Conservation (phyloP, 2,329 filamentous ascomycete species). For the Bipolaris zeicola region DNA sequence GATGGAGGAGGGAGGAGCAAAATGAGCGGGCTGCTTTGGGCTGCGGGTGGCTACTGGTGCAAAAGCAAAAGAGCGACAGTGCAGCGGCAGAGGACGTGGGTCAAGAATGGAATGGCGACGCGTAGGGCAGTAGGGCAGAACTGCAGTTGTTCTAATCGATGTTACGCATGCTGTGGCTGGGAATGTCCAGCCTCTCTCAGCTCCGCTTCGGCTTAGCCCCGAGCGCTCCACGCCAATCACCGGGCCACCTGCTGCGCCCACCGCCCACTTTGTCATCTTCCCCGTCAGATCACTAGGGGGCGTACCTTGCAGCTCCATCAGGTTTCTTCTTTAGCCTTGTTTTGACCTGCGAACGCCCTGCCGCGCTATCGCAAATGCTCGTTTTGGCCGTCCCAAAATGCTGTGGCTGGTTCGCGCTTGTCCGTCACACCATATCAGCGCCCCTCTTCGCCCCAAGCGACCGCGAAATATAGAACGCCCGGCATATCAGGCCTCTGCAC, state of each 20-base stretch:
- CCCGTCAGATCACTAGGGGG: constrained; percentile 12
- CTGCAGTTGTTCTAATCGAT: constrained; percentile 16
- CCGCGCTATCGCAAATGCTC: constrained; percentile 6
- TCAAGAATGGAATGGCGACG: background rate
- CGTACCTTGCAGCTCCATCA: constrained; percentile 19
- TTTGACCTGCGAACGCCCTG: constrained; percentile 18
- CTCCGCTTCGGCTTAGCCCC: constrained; percentile 1
- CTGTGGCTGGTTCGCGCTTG: constrained; percentile 11
- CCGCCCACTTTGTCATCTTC: constrained; percentile 7
- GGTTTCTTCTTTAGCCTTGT: constrained; percentile 17
- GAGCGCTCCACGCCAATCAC: constrained; percentile 13
- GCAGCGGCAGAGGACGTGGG: constrained; percentile 13
- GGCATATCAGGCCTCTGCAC: background rate
- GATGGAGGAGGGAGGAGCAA: background rate
- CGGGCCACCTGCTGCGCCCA: constrained; percentile 6
- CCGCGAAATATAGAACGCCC: constrained; percentile 4
- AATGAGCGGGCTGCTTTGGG: constrained; percentile 1
- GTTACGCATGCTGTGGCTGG: constrained; percentile 29
- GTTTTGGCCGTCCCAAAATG: constrained; percentile 1
- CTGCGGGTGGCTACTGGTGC: constrained; percentile 1
- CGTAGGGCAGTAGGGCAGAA: constrained; percentile 11
- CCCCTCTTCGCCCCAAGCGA: constrained; percentile 4
- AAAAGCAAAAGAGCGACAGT: constrained; percentile 28
- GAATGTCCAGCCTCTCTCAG: constrained; percentile 22
- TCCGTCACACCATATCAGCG: background rate